Evolutionary conservation across 768 basidiomycete genomes (phyloP).

Genomic region (Psilocybe subaeruginosa): DNA sequence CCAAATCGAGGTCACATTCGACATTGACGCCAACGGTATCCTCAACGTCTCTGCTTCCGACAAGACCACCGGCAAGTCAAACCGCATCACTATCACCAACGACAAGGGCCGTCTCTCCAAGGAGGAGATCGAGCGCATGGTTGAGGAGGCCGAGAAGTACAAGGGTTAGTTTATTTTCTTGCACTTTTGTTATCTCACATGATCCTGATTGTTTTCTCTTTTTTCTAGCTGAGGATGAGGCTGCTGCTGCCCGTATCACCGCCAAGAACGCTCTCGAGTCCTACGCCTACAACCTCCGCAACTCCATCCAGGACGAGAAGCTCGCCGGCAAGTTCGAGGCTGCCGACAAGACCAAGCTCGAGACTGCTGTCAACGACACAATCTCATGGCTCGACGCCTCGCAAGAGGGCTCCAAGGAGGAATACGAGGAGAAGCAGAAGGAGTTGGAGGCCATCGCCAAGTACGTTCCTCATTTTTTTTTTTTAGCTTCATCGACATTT

Average conservation of each 20-base stretch:
- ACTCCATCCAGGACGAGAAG: slow-evolving; percentile 85
- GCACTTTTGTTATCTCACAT: slow-evolving; percentile 10
- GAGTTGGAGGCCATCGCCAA: slow-evolving; percentile 87
- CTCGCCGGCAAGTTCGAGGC: slow-evolving; percentile 87
- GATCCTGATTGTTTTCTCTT: slow-evolving; percentile 26
- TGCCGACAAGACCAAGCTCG: slow-evolving; percentile 83
- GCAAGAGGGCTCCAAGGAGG: slow-evolving; percentile 91
- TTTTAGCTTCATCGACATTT: background rate
- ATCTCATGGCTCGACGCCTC: slow-evolving; percentile 87
- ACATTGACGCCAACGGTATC: slow-evolving; percentile 97
- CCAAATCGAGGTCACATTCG: slow-evolving; percentile 97
- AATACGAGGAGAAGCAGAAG: slow-evolving; percentile 92
- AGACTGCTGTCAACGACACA: slow-evolving; percentile 78
- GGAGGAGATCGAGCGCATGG: slow-evolving; percentile 99
- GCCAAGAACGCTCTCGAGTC: slow-evolving; percentile 95
- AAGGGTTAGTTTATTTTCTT: slow-evolving; percentile 42
- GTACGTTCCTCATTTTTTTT: slow-evolving; percentile 27
- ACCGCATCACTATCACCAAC: slow-evolving; percentile 92
- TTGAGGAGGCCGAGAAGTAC: slow-evolving; percentile 91
- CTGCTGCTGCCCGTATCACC: slow-evolving; percentile 78
- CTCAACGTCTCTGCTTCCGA: slow-evolving; percentile 94
- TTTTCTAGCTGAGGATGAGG: slow-evolving; percentile 74
- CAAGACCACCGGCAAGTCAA: slow-evolving; percentile 97
- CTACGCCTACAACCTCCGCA: slow-evolving; percentile 93
- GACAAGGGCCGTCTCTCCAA: slow-evolving; percentile 97